phyloP scores from a whole-genome alignment of 257 asterid genomes.

The Plantago major region DNA sequence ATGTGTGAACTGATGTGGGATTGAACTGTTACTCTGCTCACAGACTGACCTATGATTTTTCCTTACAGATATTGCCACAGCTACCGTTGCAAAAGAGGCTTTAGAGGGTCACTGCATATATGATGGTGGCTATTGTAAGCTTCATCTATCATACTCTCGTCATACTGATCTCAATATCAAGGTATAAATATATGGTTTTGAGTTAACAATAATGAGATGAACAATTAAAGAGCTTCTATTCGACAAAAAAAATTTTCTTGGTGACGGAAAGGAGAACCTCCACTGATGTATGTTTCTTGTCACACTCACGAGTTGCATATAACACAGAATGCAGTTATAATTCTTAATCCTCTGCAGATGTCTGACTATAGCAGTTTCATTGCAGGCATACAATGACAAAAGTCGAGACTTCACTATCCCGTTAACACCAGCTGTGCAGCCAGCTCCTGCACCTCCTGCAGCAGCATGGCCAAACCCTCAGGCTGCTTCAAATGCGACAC shows the following conservation, averaged over 20 bases:
- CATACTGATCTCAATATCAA: constrained; percentile 93
- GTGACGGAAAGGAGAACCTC: constrained; percentile 5
- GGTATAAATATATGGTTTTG: constrained; percentile 54
- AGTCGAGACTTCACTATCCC: constrained; percentile 78
- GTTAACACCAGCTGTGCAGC: constrained; percentile 46
- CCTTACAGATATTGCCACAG: constrained; percentile 58
- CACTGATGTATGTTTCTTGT: constrained; percentile 32
- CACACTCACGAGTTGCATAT: not conserved
- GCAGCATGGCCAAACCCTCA: constrained; percentile 39
- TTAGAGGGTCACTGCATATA: constrained; percentile 91
- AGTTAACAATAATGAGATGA: constrained; percentile 21
- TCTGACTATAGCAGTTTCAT: not conserved
- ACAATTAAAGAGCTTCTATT: constrained; percentile 17
- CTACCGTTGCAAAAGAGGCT: constrained; percentile 67
- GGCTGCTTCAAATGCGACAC: constrained; percentile 3
- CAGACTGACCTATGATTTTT: constrained; percentile 13
- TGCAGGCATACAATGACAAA: constrained; percentile 79
- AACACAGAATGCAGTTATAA: constrained; percentile 9
- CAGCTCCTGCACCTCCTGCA: constrained; percentile 28
- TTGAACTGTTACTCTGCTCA: not conserved
- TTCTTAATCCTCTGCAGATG: constrained; percentile 13
- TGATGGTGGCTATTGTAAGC: constrained; percentile 99
- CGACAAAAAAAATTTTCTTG: constrained; percentile 10
- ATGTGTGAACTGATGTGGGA: not conserved
- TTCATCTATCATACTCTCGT: constrained; percentile 95